Evolutionary conservation across 768 basidiomycete genomes (phyloP), one percentile per base, ranked within the genome.

Genomic region (Solioccasus polychromus): DNA sequence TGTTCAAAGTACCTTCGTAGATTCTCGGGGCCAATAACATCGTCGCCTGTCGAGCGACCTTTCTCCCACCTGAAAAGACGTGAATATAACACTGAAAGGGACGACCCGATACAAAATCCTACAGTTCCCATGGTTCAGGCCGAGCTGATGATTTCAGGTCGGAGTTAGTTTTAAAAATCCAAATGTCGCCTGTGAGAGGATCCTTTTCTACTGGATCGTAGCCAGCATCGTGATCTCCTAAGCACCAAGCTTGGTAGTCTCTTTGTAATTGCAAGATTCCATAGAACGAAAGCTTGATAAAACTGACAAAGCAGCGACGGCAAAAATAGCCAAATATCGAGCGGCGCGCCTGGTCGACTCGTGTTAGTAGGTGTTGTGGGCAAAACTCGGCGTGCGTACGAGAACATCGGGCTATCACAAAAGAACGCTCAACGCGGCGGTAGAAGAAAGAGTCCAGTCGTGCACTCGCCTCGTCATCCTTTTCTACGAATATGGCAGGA

Each of bases 1-100:
- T 92, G 90, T 60, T 92, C 89, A 53, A 92, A 92, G 62, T 87
- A 92, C 42, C 78, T 70, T 26, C 88, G 77, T 30, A 92, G 66
- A 53, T 80, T 83, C 52, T 89, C 88, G 3, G 78, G 73, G 0
- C 87, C 88, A 8, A 76, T 53, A 35, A 79, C 79, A 50, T 82
- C 82, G 62, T 92, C 88, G 0, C 85, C 86, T 5, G 77, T 75
- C 11, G 75, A 71, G n/a, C 75, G 59, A 7, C 76, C 79, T 44
- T 77, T 77, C 58, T 88, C 80, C 76, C 79, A 91, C 89, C 92
- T 15, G 52, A 15, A 22, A 29, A 23, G 17, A 45, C 14, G 20
- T 41, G 23, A 42, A 7, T 37, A 47, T 20, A 28, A 15, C 17
- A 6, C 19, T 23, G 6, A 43, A 45, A 24, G 34, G 31, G 23